Evolutionary conservation across 768 basidiomycete species (phyloP).

Genomic region (Ramaria rubella): DNA sequence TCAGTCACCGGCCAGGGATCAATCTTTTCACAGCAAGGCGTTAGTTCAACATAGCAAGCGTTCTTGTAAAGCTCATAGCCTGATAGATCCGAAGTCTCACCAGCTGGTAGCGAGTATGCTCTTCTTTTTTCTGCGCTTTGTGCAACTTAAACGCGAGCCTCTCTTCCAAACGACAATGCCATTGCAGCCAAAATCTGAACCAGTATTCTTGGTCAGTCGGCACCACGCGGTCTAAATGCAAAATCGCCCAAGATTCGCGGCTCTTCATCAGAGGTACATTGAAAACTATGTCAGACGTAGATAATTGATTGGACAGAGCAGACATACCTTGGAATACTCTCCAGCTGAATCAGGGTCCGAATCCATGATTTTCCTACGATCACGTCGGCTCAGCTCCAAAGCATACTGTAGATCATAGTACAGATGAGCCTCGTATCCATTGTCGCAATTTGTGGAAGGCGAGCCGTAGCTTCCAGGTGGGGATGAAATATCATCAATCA

Average conservation of each 20-base stretch:
- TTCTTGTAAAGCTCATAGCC: no score
- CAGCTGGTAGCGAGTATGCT: neutral
- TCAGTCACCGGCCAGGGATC: neutral
- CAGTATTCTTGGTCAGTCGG: neutral
- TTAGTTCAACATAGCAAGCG: no score
- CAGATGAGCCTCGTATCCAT: neutral
- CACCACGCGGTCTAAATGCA: neutral
- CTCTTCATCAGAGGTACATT: neutral
- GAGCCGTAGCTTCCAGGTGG: neutral
- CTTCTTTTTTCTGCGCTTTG: neutral
- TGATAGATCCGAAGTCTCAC: neutral
- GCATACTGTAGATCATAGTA: neutral
- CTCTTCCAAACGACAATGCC: neutral
- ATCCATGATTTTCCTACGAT: slow-evolving; percentile 1
- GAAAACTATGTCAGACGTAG: neutral
- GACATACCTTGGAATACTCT: slow-evolving; percentile 1
- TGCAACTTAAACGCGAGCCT: neutral
- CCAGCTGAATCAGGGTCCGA: neutral
- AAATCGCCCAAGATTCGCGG: neutral
- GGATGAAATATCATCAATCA: neutral
- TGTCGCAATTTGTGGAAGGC: neutral
- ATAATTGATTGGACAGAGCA: neutral
- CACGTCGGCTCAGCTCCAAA: neutral
- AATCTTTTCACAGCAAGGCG: neutral
- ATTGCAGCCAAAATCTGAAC: neutral